phyloP scores from a whole-genome alignment of 345 rosid species.

The Adansonia digitata region DNA sequence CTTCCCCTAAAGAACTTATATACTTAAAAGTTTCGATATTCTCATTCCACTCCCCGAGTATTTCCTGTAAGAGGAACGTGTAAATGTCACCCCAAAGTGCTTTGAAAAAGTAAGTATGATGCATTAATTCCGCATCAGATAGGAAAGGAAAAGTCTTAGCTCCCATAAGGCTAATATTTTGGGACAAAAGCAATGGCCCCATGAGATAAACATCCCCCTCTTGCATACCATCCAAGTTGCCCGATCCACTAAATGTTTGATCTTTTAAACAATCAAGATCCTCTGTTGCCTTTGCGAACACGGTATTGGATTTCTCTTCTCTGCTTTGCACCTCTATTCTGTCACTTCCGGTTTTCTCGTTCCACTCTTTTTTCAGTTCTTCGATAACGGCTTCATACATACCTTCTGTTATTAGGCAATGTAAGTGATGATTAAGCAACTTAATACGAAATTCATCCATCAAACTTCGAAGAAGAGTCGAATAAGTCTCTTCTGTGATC shows the following conservation, averaged over 20 bases:
- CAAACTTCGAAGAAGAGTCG: constrained; percentile 32
- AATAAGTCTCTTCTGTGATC: constrained; percentile 37
- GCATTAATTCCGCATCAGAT: neutral
- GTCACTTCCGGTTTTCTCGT: constrained; percentile 19
- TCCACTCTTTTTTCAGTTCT: constrained; percentile 21
- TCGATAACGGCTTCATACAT: constrained; percentile 17
- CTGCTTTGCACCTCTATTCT: too few species aligned
- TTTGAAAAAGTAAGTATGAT: neutral
- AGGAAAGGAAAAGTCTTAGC: too few species aligned
- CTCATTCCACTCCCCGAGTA: constrained; percentile 24
- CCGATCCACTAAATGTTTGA: neutral
- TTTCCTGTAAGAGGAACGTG: constrained; percentile 15
- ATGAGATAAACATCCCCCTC: constrained; percentile 23
- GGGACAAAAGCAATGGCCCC: neutral
- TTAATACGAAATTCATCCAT: constrained; percentile 15
- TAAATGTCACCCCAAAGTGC: neutral
- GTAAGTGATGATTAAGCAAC: constrained; percentile 12
- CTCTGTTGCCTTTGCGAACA: constrained; percentile 16
- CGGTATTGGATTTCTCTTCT: constrained; percentile 9
- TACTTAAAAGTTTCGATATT: constrained; percentile 12
- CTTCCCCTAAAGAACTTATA: constrained; percentile 24
- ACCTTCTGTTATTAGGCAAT: constrained; percentile 24
- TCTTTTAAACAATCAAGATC: constrained; percentile 1
- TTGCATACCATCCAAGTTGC: constrained; percentile 5
- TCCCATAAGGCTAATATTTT: neutral